Evolutionary conservation across 192 early-diverging fungal genomes (phyloP), one percentile per base, ranked within the genome.

Genomic region (Backusella westeae): DNA sequence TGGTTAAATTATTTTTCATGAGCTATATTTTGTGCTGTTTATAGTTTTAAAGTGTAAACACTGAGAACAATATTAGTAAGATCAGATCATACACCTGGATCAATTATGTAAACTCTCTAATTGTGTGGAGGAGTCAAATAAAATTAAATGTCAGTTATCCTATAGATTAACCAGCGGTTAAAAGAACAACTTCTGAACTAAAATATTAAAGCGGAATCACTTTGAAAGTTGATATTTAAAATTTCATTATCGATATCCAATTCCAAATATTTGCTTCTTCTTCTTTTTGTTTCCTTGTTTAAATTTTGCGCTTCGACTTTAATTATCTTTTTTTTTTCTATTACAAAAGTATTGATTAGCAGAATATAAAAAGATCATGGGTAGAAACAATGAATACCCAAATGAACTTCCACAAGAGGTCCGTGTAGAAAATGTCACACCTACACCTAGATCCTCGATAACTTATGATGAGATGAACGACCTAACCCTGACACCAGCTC

Each of bases 41-140:
- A 44, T 19, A 17, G 46, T 44, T 17, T 39, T 39, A 49, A n/a
- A n/a, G 46, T n/a, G 46, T n/a, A 49, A 49, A 26, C 21, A 23
- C 56, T 63, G 56, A 63, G 23, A 63, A 63, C 23, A 63, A 29
- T 63, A 63, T 63, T 63, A 63, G 56, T 63, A 63, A 63, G 56
- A 63, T 63, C 56, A 29, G 56, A 63, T 63, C 23, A 23, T 1
- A 3, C 4, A 63, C 23, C 56, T 26, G 56, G 56, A 29, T 63
- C 56, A 63, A 63, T 63, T 26, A 63, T 29, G 23, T 63, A 63
- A 63, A 26, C 6, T 29, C 56, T 59, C 53, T 3, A 63, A 4
- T 63, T 63, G 23, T 59, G 2, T 59, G 23, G 26, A 63, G 56
- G 26, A 63, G 12, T 29, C 56, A 63, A 63, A 63, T 63, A 14